Percentiles rank a stretch among this genome's conserved stretches.
phyloP scores from a whole-genome alignment of 768 basidiomycete genomes.

The Clitopilus passeckerianus region DNA sequence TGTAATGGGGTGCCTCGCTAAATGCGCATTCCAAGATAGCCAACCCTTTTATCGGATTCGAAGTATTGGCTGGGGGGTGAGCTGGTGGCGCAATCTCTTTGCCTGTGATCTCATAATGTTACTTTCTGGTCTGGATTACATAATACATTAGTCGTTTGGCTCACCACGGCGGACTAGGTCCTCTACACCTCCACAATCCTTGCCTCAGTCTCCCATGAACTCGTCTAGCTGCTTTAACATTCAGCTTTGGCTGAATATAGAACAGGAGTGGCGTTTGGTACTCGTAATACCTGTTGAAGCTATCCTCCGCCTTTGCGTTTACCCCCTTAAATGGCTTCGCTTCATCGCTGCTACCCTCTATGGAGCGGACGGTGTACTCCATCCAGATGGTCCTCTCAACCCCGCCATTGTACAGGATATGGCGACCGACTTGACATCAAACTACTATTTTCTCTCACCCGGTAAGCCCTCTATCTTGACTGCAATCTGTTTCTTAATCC shows the following conservation, averaged over 20 bases:
- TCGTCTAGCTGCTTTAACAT: neutral
- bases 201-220: neutral
- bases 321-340: neutral
- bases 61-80: no score
- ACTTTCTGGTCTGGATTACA: no score
- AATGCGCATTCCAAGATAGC: no score
- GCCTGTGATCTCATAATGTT: no score
- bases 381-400: neutral
- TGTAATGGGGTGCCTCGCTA: neutral
- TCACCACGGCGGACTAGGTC: no score
- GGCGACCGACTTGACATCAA: neutral
- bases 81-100: no score
- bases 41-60: no score
- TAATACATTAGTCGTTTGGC: no score
- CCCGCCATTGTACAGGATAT: neutral
- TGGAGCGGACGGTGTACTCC: neutral
- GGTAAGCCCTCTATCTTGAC: neutral
- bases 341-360: neutral
- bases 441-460: neutral
- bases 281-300: neutral
- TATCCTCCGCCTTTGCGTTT: neutral
- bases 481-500: neutral
- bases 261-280: neutral
- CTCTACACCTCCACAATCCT: no score
- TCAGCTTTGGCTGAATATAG: neutral